These are phyloP conservation scores for Brassica rapa DNA, from an alignment of 345 rosid genomes.

Conservation along the genomic window DNA sequence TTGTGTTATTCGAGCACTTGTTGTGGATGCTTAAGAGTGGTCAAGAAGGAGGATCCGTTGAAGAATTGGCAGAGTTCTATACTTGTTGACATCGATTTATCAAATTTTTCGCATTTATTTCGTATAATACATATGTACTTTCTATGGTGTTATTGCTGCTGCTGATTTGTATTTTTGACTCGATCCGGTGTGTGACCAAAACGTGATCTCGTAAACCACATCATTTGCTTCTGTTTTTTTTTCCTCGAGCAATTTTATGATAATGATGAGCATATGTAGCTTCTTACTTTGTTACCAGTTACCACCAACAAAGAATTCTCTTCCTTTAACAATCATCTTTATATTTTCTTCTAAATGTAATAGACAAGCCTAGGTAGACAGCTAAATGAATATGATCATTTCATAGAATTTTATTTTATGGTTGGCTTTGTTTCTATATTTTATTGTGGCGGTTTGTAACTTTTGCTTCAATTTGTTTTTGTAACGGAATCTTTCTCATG, in stretches of 20 bases:
- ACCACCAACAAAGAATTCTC: constrained; percentile 2
- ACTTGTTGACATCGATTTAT: constrained; percentile 46
- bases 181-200: constrained; percentile 34
- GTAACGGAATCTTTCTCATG: constrained; percentile 30
- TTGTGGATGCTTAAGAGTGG: constrained; percentile 81
- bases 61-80: constrained; percentile 60
- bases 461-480: constrained; percentile 27
- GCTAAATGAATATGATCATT: constrained; percentile 5
- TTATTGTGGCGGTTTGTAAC: constrained; percentile 18
- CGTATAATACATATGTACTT: constrained; percentile 27
- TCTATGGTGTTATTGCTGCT: constrained; percentile 15
- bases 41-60: constrained; percentile 41
- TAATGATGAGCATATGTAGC: constrained; percentile 30
- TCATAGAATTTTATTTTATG: not conserved
- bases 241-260: constrained; percentile 33
- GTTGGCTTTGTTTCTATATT: constrained; percentile 17
- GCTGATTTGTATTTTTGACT: constrained; percentile 31
- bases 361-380: not conserved
- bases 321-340: not conserved
- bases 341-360: not conserved
- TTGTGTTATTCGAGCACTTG: constrained; percentile 89
- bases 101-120: constrained; percentile 21
- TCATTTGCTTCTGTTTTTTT: constrained; percentile 32
- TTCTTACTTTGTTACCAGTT: constrained; percentile 21
- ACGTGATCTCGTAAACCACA: constrained; percentile 36